Evolutionary conservation across 768 basidiomycete species (phyloP).

Genomic region (Termitomyces heimii): DNA sequence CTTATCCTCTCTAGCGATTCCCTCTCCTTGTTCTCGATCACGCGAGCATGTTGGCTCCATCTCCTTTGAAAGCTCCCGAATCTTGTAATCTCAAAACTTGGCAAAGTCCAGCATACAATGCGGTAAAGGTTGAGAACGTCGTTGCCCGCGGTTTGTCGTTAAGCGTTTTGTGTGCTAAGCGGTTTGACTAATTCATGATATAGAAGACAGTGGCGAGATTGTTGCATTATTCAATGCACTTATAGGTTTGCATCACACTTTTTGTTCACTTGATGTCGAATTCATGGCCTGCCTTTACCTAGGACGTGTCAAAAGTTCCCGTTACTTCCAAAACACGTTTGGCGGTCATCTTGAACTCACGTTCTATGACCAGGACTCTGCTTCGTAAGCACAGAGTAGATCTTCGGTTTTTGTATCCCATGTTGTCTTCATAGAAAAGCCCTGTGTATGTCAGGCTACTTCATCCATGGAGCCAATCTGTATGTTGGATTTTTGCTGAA

Average conservation of each 20-base stretch:
- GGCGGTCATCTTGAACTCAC: conserved; percentile 43
- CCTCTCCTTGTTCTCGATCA: conserved; percentile 4
- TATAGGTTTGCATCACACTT: conserved; percentile 36
- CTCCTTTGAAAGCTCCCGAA: neutral
- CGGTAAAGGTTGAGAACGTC: conserved; percentile 47
- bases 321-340: conserved; percentile 31
- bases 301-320: conserved; percentile 49
- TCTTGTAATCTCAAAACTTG: conserved; percentile 24
- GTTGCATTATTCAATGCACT: conserved; percentile 50
- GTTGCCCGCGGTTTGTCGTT: conserved; percentile 28
- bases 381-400: conserved; percentile 31
- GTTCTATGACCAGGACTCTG: conserved; percentile 47
- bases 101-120: conserved; percentile 28
- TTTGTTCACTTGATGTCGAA: neutral
- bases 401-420: neutral
- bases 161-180: neutral
- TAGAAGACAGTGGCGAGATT: conserved; percentile 38
- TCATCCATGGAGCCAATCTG: conserved; percentile 48
- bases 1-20: conserved; percentile 13
- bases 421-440: conserved; percentile 44
- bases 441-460: conserved; percentile 60
- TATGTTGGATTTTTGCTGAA: conserved; percentile 26
- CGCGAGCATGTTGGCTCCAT: conserved; percentile 12
- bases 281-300: neutral
- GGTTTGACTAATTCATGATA: neutral